phyloP scores from a whole-genome alignment of 805 yeast species.

The Pichia heedii region DNA sequence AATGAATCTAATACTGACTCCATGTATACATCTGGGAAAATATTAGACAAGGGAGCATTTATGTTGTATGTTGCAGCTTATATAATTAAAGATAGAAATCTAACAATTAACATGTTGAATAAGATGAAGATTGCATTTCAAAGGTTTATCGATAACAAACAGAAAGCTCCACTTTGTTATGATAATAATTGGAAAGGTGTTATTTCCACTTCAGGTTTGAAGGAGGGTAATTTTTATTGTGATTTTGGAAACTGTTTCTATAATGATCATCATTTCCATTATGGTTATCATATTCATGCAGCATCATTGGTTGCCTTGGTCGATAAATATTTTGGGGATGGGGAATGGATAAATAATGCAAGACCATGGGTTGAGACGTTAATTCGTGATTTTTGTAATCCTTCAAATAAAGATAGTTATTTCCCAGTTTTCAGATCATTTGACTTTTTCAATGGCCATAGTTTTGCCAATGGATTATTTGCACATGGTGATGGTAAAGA shows the following conservation, averaged over 20 bases:
- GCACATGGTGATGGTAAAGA: constrained; percentile 60
- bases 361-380: constrained; percentile 52
- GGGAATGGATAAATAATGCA: constrained; percentile 39
- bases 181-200: constrained; percentile 76
- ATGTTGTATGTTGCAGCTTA: constrained; percentile 64
- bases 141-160: constrained; percentile 61
- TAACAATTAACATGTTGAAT: constrained; percentile 45
- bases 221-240: constrained; percentile 27
- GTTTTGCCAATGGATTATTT: constrained; percentile 66
- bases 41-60: constrained; percentile 84
- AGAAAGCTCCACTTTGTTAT: constrained; percentile 64
- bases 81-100: constrained; percentile 45
- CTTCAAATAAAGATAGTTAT: constrained; percentile 38
- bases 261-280: constrained; percentile 85
- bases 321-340: constrained; percentile 41
- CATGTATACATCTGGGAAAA: constrained; percentile 86
- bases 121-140: constrained; percentile 59
- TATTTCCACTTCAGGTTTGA: constrained; percentile 52
- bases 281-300: constrained; percentile 74
- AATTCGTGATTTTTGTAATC: constrained; percentile 62
- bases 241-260: constrained; percentile 71
- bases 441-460: constrained; percentile 68
- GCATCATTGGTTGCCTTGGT: constrained; percentile 71
- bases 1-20: constrained; percentile 64
- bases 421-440: constrained; percentile 61